These are phyloP conservation scores for Verticillium zaregamsianum DNA, from an alignment of 2,329 filamentous ascomycete genomes.

Conservation along the genomic window DNA sequence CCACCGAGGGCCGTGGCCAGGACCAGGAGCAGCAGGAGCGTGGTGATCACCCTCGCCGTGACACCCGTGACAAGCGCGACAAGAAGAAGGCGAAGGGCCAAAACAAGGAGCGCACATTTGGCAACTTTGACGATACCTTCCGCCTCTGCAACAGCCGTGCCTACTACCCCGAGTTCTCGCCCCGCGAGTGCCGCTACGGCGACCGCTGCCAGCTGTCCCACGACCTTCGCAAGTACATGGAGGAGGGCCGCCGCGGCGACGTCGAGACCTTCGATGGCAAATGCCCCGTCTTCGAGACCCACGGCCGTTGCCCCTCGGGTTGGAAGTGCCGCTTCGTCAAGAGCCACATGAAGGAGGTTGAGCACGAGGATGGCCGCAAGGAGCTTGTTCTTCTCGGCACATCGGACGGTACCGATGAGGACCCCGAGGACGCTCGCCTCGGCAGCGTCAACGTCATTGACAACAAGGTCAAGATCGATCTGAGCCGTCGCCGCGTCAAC, in stretches of 20 bases:
- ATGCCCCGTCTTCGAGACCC: slow-evolving; percentile 76
- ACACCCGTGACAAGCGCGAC: slow-evolving; percentile 31
- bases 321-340: slow-evolving; percentile 93
- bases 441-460: slow-evolving; percentile 74
- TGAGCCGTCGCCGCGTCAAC: slow-evolving; percentile 67
- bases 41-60: slow-evolving; percentile 53
- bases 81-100: slow-evolving; percentile 54
- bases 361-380: slow-evolving; percentile 73
- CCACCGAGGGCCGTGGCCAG: slow-evolving; percentile 38
- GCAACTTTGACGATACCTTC: slow-evolving; percentile 71
- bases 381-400: slow-evolving; percentile 68
- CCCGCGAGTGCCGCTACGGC: slow-evolving; percentile 70
- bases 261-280: slow-evolving; percentile 70
- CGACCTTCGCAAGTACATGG: slow-evolving; percentile 79
- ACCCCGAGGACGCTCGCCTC: slow-evolving; percentile 40
- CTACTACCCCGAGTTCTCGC: slow-evolving; percentile 75
- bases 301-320: slow-evolving; percentile 74
- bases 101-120: slow-evolving; percentile 80
- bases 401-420: slow-evolving; percentile 25
- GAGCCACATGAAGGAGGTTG: slow-evolving; percentile 80
- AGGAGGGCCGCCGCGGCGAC: slow-evolving; percentile 75
- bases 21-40: slow-evolving; percentile 45
- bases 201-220: slow-evolving; percentile 80
- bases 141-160: slow-evolving; percentile 73
- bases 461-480: slow-evolving; percentile 64